Evolutionary conservation across 2,329 filamentous ascomycete genomes (phyloP).

Genomic region (Trichoderma arundinaceum): DNA sequence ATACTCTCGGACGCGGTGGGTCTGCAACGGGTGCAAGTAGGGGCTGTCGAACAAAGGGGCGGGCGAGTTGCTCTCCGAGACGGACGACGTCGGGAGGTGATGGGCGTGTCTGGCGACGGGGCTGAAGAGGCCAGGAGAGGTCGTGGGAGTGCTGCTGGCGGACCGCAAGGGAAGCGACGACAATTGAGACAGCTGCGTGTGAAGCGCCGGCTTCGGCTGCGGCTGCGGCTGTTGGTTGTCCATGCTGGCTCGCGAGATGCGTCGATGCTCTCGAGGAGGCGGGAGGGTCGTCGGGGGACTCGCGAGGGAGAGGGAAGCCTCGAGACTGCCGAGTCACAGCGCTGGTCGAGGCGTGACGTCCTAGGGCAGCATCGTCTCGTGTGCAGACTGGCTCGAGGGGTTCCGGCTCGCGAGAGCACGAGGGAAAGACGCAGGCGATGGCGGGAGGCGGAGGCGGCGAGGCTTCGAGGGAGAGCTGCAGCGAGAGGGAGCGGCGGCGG

Average conservation of each 20-base stretch:
- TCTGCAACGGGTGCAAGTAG: conserved; percentile 72
- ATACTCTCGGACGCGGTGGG: conserved; percentile 77
- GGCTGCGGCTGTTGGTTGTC: conserved; percentile 30
- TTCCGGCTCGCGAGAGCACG: conserved; percentile 1
- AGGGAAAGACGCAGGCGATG: not conserved
- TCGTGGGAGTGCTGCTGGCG: conserved; percentile 62
- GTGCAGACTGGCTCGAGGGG: conserved; percentile 22
- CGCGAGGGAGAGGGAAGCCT: conserved; percentile 17
- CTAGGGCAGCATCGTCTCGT: conserved; percentile 25
- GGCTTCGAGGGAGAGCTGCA: not conserved
- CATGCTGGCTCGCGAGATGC: conserved; percentile 19
- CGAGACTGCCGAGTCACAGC: conserved; percentile 28
- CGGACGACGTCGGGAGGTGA: conserved; percentile 47
- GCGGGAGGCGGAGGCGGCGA: not conserved
- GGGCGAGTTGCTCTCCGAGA: conserved; percentile 62
- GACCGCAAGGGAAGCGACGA: conserved; percentile 54
- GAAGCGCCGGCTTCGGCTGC: conserved; percentile 36
- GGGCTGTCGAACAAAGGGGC: conserved; percentile 59
- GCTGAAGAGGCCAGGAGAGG: conserved; percentile 67
- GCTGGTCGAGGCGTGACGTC: conserved; percentile 22
- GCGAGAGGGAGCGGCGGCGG: not conserved
- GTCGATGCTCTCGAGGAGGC: not conserved
- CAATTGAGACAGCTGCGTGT: conserved; percentile 45
- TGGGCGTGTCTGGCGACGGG: conserved; percentile 53
- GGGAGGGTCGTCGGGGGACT: not conserved